Evolutionary conservation across 2,329 filamentous ascomycete genomes (phyloP), one percentile per base, ranked within the genome.

Genomic region (Coniochaeta hoffmannii): DNA sequence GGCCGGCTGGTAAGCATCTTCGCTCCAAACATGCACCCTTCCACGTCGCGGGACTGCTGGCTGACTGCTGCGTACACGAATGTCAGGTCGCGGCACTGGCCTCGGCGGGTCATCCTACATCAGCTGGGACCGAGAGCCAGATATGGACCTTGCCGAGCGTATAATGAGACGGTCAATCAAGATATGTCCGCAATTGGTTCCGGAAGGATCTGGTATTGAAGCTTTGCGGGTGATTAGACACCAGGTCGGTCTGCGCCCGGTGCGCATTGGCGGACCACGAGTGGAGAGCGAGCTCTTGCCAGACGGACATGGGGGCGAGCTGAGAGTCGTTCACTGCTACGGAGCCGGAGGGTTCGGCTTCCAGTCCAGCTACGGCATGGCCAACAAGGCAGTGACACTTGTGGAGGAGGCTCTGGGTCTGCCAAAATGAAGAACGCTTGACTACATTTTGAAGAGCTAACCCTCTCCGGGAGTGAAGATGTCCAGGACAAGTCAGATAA

Each of bases 311-410:
- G 24, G 14, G 24, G 44, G 22, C 14, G 9, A 22, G 7, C 24
- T 50, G 4, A 19, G 28, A 6, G 44, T 50, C 14, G 44, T 50
- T 7, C 44, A 50, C 24, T 50, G 44, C 44, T 50, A 50, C 24
- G 44, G 44, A 15, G 22, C 44, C 10, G 44, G 22, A 8, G 44
- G 44, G 10, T 50, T 50, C n/a, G 44, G 44, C 6, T 50, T 50
- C n/a, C 44, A 50, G 44, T 11, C 44, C 15, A 50, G 44, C 28
- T 50, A 50, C n/a, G 44, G 44, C 44, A 50, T 50, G 44, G 44
- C 44, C 22, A 50, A 50, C 24, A 50, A 50, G 28, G 44, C 44
- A 22, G 24, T 30, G 12, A 15, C 4, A n/a, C 19, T 50, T 9
- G 44, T 50, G 44, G 44, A n/a, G 4, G 44, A 50, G 3, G 24